phyloP scores from a whole-genome alignment of 441 rosid species.

The Isatis lusitanica region DNA sequence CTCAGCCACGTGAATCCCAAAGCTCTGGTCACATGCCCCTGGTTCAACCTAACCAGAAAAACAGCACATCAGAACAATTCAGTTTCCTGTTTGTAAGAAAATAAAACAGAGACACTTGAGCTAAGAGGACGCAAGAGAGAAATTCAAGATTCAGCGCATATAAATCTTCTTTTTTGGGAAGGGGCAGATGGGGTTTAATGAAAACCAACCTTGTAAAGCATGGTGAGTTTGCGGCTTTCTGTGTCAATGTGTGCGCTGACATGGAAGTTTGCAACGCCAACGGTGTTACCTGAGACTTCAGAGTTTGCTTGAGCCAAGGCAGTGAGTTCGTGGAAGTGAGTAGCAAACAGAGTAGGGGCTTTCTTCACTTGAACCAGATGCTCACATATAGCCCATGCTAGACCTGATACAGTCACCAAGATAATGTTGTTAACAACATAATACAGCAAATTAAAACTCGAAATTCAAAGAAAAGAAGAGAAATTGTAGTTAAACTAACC shows the following conservation, averaged over 20 bases:
- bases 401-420: constrained; percentile 52
- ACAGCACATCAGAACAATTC: constrained; percentile 6
- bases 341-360: constrained; percentile 95
- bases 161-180: not conserved
- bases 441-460: not conserved
- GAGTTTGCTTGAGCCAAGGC: constrained; percentile 71
- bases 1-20: constrained; percentile 98
- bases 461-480: constrained; percentile 2
- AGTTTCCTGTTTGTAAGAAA: not conserved
- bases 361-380: constrained; percentile 84
- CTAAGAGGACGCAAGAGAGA: not conserved
- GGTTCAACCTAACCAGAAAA: constrained; percentile 67
- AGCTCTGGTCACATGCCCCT: constrained; percentile 99
- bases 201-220: constrained; percentile 87
- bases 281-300: constrained; percentile 47
- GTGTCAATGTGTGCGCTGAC: constrained; percentile 97
- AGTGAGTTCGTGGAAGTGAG: constrained; percentile 98
- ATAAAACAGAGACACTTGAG: constrained; percentile 7
- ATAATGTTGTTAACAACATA: constrained; percentile 7
- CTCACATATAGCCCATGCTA: constrained; percentile 99
- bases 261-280: constrained; percentile 91
- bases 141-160: constrained; percentile 2
- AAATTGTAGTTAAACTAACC: constrained; percentile 51
- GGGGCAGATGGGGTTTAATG: not conserved
- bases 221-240: constrained; percentile 82